These are phyloP conservation scores for Verticillium dahliae DNA, from an alignment of 2,329 filamentous ascomycete species.

Conservation along the genomic window DNA sequence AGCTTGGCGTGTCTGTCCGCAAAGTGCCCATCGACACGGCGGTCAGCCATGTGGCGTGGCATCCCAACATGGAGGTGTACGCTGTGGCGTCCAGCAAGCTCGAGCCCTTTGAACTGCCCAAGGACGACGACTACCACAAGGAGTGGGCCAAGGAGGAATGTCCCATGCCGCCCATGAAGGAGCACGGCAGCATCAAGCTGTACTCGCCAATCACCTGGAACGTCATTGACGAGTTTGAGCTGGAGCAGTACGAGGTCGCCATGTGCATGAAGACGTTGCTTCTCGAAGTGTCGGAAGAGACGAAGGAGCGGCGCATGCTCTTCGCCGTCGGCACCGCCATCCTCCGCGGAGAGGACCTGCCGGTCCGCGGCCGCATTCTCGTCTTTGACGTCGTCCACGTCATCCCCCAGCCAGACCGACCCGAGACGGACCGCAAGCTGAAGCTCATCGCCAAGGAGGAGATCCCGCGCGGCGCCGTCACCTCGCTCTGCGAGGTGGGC, in stretches of 20 bases:
- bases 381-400: constrained; percentile 90
- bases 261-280: constrained; percentile 78
- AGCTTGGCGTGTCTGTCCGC: constrained; percentile 68
- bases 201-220: constrained; percentile 72
- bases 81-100: constrained; percentile 63
- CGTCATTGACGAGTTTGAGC: constrained; percentile 66
- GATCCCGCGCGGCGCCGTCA: constrained; percentile 85
- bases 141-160: constrained; percentile 73
- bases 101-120: constrained; percentile 74
- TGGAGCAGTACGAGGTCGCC: constrained; percentile 70
- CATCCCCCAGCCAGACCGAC: constrained; percentile 77
- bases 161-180: constrained; percentile 57
- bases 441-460: constrained; percentile 86
- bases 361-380: constrained; percentile 77
- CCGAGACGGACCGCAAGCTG: constrained; percentile 79
- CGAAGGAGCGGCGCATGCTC: constrained; percentile 76
- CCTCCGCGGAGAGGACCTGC: constrained; percentile 83
- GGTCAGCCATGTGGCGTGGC: constrained; percentile 68
- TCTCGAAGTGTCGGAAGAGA: constrained; percentile 85
- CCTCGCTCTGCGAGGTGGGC: constrained; percentile 75
- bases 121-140: constrained; percentile 76
- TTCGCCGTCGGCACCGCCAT: constrained; percentile 81
- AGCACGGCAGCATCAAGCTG: constrained; percentile 69
- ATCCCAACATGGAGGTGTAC: constrained; percentile 68
- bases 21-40: constrained; percentile 67